Percentiles rank a stretch among this genome's conserved stretches.
Evolutionary conservation across 805 yeast genomes (phyloP).

Genomic region (Clavispora asparagi): DNA sequence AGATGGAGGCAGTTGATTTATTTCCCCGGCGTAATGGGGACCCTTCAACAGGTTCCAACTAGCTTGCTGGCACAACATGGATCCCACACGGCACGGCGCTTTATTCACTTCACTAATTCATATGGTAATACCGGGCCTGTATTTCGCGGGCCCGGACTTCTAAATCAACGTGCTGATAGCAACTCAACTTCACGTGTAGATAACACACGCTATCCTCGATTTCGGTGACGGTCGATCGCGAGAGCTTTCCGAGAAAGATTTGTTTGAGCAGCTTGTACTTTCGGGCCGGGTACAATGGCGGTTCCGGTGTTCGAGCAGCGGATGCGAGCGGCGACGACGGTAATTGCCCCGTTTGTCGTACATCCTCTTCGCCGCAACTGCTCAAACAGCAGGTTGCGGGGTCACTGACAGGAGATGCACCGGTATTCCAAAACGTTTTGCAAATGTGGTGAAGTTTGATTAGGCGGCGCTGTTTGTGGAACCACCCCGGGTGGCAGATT

Average conservation of each 20-base stretch:
- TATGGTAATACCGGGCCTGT: slow-evolving; percentile 8
- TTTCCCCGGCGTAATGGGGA: slow-evolving; percentile 15
- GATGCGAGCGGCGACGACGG: not conserved
- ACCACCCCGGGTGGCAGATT: slow-evolving; percentile 5
- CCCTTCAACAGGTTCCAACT: not conserved
- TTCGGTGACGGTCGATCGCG: slow-evolving; percentile 8
- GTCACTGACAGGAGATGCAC: not conserved
- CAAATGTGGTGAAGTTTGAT: slow-evolving; percentile 9
- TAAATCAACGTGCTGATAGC: slow-evolving; percentile 9
- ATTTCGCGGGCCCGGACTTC: slow-evolving; percentile 12
- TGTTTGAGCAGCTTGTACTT: not conserved
- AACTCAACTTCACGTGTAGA: slow-evolving; percentile 13
- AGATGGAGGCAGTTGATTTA: slow-evolving; percentile 25
- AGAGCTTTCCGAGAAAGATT: slow-evolving; percentile 1
- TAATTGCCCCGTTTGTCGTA: not conserved
- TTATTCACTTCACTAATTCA: not conserved
- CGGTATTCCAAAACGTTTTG: slow-evolving; percentile 10
- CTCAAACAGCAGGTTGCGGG: not conserved
- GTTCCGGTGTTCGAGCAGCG: not conserved
- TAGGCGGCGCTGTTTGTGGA: slow-evolving; percentile 8
- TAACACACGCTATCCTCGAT: slow-evolving; percentile 17
- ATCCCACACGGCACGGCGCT: not conserved
- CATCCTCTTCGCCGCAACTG: not conserved
- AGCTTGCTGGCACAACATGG: not conserved
- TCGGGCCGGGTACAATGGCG: not conserved